Conservation (phyloP, 139 green algal genomes). For the Chlamydomonas applanata region DNA sequence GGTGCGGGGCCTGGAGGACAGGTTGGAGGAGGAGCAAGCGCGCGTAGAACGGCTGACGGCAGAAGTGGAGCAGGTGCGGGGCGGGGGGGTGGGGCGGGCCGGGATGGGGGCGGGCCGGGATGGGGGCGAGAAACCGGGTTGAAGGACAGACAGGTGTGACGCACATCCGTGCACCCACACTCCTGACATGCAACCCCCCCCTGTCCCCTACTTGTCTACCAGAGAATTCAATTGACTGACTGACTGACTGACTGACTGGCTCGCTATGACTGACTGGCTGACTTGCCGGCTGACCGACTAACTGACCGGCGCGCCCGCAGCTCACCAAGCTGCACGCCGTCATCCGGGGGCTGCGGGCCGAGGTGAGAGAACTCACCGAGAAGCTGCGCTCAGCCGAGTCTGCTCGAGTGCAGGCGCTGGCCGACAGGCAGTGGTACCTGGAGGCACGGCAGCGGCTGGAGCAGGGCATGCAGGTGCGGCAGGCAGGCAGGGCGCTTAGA, state of each 20-base stretch:
- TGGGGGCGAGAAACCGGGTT: too few species aligned
- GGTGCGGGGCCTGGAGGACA: neutral
- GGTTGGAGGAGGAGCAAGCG: neutral
- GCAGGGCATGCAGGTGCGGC: neutral
- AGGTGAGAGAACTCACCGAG: neutral
- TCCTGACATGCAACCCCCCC: too few species aligned
- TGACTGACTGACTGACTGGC: too few species aligned
- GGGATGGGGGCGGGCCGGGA: neutral
- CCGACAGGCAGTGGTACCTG: conserved; percentile 2
- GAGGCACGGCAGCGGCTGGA: conserved; percentile 2
- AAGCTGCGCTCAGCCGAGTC: neutral
- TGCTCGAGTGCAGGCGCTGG: neutral
- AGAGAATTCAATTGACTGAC: too few species aligned
- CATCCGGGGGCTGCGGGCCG: neutral
- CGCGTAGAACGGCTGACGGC: neutral
- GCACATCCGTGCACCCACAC: too few species aligned
- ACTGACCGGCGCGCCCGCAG: too few species aligned
- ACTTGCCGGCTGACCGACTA: too few species aligned
- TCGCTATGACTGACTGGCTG: too few species aligned
- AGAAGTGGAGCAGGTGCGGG: neutral
- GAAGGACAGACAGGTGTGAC: too few species aligned
- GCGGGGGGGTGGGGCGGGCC: neutral
- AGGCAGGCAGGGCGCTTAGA: too few species aligned
- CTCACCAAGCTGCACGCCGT: neutral
- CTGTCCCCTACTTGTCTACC: too few species aligned